Base-by-base conservation (phyloP, 805 yeast genomes). In the Teunomyces gatunensis region DNA sequence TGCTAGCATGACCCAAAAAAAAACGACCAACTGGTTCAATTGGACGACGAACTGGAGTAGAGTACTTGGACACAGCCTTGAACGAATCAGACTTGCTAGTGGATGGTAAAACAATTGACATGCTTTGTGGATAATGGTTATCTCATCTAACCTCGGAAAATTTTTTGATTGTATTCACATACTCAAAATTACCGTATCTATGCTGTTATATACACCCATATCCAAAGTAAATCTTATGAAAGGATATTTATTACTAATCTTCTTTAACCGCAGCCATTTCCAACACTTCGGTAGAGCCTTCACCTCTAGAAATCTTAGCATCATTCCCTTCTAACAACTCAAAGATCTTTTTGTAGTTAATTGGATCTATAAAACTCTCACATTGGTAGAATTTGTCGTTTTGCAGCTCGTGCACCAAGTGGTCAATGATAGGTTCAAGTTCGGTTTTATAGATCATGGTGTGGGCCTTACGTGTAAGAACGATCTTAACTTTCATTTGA, bases 21-120 rank as follows among this genome's bases (percentile, higher is more conserved):
- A 81, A 87, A 53, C 95, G 92, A 48, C 99, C 99, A 56, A 92
- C 97, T 33, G 99, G 98, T 74, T 94, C 99, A 53, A 91, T 77
- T 50, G 92, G 85, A 68, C 96, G 86, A 58, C 86, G 85, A 41
- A 78, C 77, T 42, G 90, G 77, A 20, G 81, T 78, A 41, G 86
- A 61, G 65, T 74, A 80, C 47, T 75, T 72, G 54, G 80, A 68
- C 45, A 61, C 68, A 28, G 79, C 73, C 57, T 75, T 77, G 68
- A 80, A 77, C 35, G 78, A 73, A 27, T 79, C 79, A 49, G 77
- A 69, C 41, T 59, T 58, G 21, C 64, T 56, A 48, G 79, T 74
- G 52, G 82, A 68, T 54, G 88, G 85, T 59, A 85, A 63, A 32
- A 67, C 66, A 54, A 70, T 67, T 30, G 76, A 63, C 75, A 71